Percentiles rank a stretch among this genome's conserved stretches.
These are phyloP conservation scores for Rhizopogon vesiculosus DNA, from an alignment of 768 basidiomycete species.

Conservation along the genomic window DNA sequence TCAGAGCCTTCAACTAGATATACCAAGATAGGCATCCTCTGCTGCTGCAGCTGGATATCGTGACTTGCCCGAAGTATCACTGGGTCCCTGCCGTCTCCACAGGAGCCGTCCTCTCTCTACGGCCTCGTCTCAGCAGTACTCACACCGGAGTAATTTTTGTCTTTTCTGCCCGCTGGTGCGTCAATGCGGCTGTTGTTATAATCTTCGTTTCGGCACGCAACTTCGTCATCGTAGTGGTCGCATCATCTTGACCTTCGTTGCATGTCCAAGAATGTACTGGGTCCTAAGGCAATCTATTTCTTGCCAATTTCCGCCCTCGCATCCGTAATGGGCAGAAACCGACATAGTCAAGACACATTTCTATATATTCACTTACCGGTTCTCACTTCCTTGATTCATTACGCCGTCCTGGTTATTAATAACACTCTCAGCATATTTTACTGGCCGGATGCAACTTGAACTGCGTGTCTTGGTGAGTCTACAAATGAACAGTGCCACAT, in stretches of 20 bases:
- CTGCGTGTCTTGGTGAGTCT: neutral
- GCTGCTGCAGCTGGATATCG: constrained; percentile 3
- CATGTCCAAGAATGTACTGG: neutral
- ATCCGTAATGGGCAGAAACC: neutral
- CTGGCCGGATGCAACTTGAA: neutral
- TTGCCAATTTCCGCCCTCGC: neutral
- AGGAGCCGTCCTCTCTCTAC: constrained; percentile 2
- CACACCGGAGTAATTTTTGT: neutral
- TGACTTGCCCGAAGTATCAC: neutral
- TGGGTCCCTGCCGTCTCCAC: neutral
- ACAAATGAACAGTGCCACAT: constrained; percentile 1
- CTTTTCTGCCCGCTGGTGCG: neutral
- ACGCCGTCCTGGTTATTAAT: neutral
- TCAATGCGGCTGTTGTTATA: neutral
- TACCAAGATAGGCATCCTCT: constrained; percentile 20
- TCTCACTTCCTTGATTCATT: neutral
- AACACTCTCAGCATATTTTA: neutral
- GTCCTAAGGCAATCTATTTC: neutral
- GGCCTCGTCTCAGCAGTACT: neutral
- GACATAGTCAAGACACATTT: neutral
- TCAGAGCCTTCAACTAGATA: constrained; percentile 3
- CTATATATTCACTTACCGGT: neutral
- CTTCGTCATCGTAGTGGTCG: neutral
- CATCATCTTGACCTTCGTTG: neutral
- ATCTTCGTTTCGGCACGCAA: neutral